Conservation (phyloP, 202 grass and related monocot species). For the Schoenoplectus tabernaemontani region DNA sequence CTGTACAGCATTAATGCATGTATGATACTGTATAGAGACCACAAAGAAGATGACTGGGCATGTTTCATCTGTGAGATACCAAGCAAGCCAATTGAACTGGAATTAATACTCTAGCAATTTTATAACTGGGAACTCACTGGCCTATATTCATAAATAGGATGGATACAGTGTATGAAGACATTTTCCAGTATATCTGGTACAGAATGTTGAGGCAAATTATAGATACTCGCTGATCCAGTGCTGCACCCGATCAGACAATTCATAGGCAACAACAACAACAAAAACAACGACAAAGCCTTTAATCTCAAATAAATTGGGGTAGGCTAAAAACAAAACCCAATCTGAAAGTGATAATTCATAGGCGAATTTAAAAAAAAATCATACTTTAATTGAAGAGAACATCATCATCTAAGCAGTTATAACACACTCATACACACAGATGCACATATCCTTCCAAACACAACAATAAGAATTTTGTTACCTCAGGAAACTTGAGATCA, state of each 20-base stretch:
- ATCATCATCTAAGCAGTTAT: not conserved
- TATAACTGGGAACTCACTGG: not conserved
- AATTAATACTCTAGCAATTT: too few species aligned
- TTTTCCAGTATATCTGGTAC: not conserved
- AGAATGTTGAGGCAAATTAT: not conserved
- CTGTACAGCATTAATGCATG: not conserved
- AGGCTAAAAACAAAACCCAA: too few species aligned
- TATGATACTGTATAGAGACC: not conserved
- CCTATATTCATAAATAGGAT: not conserved
- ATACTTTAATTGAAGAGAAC: not conserved
- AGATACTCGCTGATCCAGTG: not conserved
- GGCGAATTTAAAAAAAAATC: not conserved
- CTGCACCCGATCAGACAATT: not conserved
- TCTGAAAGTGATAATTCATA: too few species aligned
- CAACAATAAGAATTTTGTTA: conserved; percentile 27
- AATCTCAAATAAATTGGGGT: too few species aligned
- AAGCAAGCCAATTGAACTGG: not conserved
- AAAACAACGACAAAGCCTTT: too few species aligned
- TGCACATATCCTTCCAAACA: not conserved
- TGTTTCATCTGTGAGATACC: not conserved
- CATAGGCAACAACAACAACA: not conserved
- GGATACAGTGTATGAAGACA: not conserved
- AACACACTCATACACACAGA: not conserved
- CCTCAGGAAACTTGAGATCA: conserved; percentile 92
- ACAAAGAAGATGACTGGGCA: not conserved